These are phyloP conservation scores for Solanum chilense DNA, from an alignment of 257 asterid genomes.

Conservation along the genomic window DNA sequence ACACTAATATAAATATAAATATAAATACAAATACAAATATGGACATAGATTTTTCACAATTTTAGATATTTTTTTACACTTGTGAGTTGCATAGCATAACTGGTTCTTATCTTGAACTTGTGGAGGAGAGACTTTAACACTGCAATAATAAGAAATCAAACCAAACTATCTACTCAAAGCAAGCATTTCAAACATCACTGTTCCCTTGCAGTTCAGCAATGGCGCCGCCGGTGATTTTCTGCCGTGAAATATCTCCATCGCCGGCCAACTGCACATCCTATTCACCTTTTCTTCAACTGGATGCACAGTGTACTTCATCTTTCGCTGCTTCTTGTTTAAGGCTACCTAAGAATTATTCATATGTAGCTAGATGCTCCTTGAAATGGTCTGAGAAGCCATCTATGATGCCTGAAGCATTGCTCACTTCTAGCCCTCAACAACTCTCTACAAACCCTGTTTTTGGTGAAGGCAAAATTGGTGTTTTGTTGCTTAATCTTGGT, in stretches of 20 bases:
- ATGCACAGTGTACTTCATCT: not conserved
- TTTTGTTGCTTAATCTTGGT: constrained; percentile 88
- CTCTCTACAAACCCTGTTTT: constrained; percentile 27
- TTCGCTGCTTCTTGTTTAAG: not conserved
- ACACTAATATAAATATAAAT: too few species aligned
- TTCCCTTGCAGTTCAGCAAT: not conserved
- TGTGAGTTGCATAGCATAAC: not conserved
- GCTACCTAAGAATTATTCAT: not conserved
- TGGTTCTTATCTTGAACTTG: constrained; percentile 1
- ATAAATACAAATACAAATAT: too few species aligned
- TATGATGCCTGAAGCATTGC: constrained; percentile 23
- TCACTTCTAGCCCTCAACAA: constrained; percentile 48
- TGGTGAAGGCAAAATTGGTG: constrained; percentile 83
- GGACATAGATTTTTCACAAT: not conserved
- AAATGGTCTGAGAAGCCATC: not conserved
- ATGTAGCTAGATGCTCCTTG: constrained; percentile 3
- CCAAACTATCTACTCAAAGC: not conserved
- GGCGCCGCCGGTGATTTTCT: not conserved
- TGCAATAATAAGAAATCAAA: not conserved
- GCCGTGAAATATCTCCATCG: not conserved
- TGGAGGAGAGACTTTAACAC: not conserved
- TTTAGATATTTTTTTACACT: not conserved
- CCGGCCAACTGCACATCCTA: not conserved
- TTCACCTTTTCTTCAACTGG: not conserved
- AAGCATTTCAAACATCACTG: not conserved